Base-by-base conservation (phyloP, 805 yeast genomes). In the Debaryomyces maramus region DNA sequence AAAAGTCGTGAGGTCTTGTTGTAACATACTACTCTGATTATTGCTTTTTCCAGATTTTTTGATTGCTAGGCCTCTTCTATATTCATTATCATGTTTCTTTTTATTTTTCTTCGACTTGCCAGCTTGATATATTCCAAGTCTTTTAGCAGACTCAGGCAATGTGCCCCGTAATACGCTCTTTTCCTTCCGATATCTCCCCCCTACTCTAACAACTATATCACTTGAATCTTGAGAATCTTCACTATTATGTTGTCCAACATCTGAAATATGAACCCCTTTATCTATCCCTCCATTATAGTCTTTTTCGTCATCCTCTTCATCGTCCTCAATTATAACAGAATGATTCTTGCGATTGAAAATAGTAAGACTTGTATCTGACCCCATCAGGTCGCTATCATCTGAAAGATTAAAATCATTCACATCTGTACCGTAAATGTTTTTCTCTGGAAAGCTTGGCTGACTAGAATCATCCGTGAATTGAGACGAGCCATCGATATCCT, bases 61-160 rank as follows among this genome's bases (percentile, higher is more conserved):
- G 5, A 63, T 43, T 3, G 73, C 75, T 36, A 68, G 45, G 3
- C 75, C 75, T 40, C 56, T 64, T 32, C 73, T 50, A 18, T 57
- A 49, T 24, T 56, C 58, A 6, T 39, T 4, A 13, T 18, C 8
- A 32, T 18, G 16, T 5, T 32, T 21, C 28, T 33, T 39, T 26
- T 8, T 37, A 11, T 21, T 38, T 41, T 24, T 27, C n/a, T 24
- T 27, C 14, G 24, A 30, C 13, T 41, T 45, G 24, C 29, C 48
- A 18, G 45, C 41, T 30, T 54, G 54, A 34, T 53, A 65, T 10
- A 58, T 45, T 5, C 48, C 52, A 6, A 65, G 47, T 16, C 70
- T 42, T 40, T 61, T 67, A 4, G 70, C 66, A 3, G 72, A 67
- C 38, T 67, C 73, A 0, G 74, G 74, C 10, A 67, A 48, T 1